phyloP scores from a whole-genome alignment of 306 rosid species.

The Canavalia gladiata region DNA sequence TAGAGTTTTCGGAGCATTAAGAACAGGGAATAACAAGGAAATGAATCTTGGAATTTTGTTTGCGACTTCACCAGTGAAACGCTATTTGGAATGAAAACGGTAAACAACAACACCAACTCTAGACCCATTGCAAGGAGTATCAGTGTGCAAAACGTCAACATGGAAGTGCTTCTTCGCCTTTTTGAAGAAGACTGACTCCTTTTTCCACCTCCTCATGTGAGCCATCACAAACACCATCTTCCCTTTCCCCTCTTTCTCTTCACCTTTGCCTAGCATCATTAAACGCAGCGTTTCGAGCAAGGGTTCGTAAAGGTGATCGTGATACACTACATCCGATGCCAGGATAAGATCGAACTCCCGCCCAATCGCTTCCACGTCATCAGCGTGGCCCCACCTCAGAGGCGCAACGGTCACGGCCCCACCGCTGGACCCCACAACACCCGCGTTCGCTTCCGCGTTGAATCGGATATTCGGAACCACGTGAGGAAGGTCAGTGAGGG shows the following conservation, averaged over 20 bases:
- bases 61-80: not conserved
- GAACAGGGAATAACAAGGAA: not conserved
- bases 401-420: conserved; percentile 68
- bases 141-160: conserved; percentile 67
- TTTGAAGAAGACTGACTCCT: conserved; percentile 83
- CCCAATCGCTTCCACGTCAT: conserved; percentile 66
- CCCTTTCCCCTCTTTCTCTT: conserved; percentile 30
- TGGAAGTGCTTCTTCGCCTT: conserved; percentile 75
- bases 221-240: conserved; percentile 80
- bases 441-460: conserved; percentile 74
- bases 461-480: conserved; percentile 75
- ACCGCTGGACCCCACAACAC: conserved; percentile 54
- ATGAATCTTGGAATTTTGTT: not conserved
- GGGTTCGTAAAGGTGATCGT: conserved; percentile 82
- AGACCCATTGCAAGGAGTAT: conserved; percentile 65
- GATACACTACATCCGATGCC: conserved; percentile 95
- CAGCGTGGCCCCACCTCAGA: conserved; percentile 81
- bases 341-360: conserved; percentile 71
- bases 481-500: conserved; percentile 86
- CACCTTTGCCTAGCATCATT: conserved; percentile 45
- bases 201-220: conserved; percentile 89
- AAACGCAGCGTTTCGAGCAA: conserved; percentile 73
- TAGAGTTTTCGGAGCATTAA: not conserved
- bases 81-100: conserved; percentile 54
- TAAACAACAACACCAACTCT: conserved; percentile 79